Base-by-base conservation (phyloP, 345 rosid species). In the Eutrema heterophyllum region DNA sequence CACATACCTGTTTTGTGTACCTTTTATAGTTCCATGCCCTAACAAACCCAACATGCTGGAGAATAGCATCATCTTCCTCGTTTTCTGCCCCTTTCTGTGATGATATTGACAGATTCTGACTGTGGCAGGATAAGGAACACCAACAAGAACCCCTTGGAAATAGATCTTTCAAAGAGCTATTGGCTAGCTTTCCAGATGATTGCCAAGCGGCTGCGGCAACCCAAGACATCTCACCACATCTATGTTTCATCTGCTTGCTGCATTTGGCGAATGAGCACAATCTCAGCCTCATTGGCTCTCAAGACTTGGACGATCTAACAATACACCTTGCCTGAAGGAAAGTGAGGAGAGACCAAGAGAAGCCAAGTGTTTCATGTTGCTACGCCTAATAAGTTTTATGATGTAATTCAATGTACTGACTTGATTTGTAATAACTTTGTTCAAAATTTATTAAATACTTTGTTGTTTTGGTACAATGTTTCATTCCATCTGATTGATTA, bases 181-280 rank as follows among this genome's bases (percentile, higher is more conserved):
- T 92, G 81, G 86, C 86, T 18, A 77, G 76, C 78, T 86, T 94
- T 70, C 99, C 97, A 7, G 79, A 68, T 61, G 88, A 88, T 46
- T 89, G 89, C 84, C 74, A 66, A 78, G 98, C 92, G 51, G 93
- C 96, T 52, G 83, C 87, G 58, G 79, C 80, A 6, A 77, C 78
- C 24, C 58, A 76, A 27, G 97, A 92, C 50, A 84, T 94, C 57
- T 89, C 99, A 49, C 97, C 99, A 45, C 97, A 94, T 85, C 72
- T 94, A 29, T 92, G 97, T 74, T 94, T 94, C 81, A 94, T 92
- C 76, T 92, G 99, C 79, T 67, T 95, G 18, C 70, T 92, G 60
- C 99, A 95, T 76, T 83, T 95, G 75, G 99, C 99, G 4, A 95
- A 95, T 27, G 97, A 95, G 86, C 93, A 95, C 72, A 90, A 88